A percentile compares a stretch with the other conserved stretches of the same genome.
Evolutionary conservation across 768 basidiomycete genomes (phyloP).

Genomic region (Calvatia gigantea): DNA sequence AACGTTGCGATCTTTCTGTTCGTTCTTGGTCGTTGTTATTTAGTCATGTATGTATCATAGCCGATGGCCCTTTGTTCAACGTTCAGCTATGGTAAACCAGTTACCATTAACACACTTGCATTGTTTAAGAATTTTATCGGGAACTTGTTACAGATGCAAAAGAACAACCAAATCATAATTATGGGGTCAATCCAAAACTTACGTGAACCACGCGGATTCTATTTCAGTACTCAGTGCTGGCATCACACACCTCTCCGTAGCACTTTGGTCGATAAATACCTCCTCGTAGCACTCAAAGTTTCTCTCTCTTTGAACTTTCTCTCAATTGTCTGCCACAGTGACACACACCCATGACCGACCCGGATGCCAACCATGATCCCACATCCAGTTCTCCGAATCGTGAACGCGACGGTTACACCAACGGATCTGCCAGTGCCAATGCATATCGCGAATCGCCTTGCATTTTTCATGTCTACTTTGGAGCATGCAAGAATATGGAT

Average conservation of each 20-base stretch:
- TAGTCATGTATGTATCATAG: background rate
- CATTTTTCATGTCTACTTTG: constrained; percentile 11
- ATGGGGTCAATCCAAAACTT: too few species aligned
- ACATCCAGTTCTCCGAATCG: background rate
- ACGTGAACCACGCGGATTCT: background rate
- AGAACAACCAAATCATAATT: too few species aligned
- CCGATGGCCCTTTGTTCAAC: too few species aligned
- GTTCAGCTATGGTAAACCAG: too few species aligned
- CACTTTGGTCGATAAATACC: too few species aligned
- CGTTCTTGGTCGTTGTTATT: background rate
- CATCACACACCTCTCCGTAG: too few species aligned
- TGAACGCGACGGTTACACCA: background rate
- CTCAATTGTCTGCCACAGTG: background rate
- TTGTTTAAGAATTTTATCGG: too few species aligned
- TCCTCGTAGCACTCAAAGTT: too few species aligned
- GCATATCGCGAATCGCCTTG: background rate
- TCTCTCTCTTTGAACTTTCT: too few species aligned
- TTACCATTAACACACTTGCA: too few species aligned
- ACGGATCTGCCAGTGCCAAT: background rate
- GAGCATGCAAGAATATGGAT: constrained; percentile 1
- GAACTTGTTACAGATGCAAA: too few species aligned
- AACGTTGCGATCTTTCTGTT: background rate
- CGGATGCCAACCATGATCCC: background rate
- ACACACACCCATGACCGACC: background rate
- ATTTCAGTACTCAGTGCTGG: too few species aligned